These are phyloP conservation scores for Pichia deserticola DNA, from an alignment of 805 yeast genomes.

Conservation along the genomic window DNA sequence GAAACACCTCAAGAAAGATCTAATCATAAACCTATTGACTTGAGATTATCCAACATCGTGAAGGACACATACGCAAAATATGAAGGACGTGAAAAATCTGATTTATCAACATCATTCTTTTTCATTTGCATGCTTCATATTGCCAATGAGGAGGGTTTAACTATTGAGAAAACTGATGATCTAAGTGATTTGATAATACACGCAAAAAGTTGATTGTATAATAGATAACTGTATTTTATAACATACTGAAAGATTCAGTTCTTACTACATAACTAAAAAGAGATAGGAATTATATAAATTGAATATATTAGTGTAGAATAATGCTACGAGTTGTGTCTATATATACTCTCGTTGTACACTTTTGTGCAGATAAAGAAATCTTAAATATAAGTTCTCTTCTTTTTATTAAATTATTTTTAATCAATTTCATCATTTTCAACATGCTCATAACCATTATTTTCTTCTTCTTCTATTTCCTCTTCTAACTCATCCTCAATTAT, in stretches of 20 bases:
- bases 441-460: background rate
- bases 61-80: conserved; percentile 36
- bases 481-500: conserved; percentile 14
- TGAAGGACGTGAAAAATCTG: conserved; percentile 47
- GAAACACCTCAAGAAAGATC: background rate
- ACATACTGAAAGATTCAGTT: too few relatives aligned
- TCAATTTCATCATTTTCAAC: background rate
- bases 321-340: too few relatives aligned
- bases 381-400: too few relatives aligned
- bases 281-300: too few relatives aligned
- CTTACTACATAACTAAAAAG: too few relatives aligned
- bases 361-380: too few relatives aligned
- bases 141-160: conserved; percentile 78
- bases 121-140: conserved; percentile 77
- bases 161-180: conserved; percentile 40
- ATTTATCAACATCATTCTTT: conserved; percentile 77
- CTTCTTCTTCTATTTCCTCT: background rate
- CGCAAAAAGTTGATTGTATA: background rate
- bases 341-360: too few relatives aligned
- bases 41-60: conserved; percentile 19
- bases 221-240: too few relatives aligned
- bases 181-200: conserved; percentile 16
- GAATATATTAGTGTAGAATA: too few relatives aligned
- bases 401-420: too few relatives aligned
- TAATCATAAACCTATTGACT: background rate